Conservation (phyloP, 2,329 filamentous ascomycete genomes). For the Colletotrichum zoysiae region DNA sequence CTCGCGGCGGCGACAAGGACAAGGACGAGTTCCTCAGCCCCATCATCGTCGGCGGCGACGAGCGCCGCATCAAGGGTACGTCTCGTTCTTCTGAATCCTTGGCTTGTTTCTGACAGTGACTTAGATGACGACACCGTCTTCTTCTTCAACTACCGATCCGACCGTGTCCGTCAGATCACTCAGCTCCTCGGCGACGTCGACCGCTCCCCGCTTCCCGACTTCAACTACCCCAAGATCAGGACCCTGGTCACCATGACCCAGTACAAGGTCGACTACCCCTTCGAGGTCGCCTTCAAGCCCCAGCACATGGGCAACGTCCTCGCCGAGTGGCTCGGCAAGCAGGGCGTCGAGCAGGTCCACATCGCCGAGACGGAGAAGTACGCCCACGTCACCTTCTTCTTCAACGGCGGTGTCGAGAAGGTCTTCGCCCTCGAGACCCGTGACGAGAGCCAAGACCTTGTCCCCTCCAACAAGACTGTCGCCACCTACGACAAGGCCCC, state of each 20-base stretch:
- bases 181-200: slow-evolving; percentile 94
- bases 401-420: slow-evolving; percentile 99
- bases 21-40: slow-evolving; percentile 99
- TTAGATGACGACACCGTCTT: slow-evolving; percentile 92
- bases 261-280: slow-evolving; percentile 96
- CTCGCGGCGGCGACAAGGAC: slow-evolving; percentile 75
- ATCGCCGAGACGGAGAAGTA: slow-evolving; percentile 99
- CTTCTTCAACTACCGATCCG: slow-evolving; percentile 99
- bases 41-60: slow-evolving; percentile 91
- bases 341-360: slow-evolving; percentile 92
- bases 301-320: slow-evolving; percentile 99
- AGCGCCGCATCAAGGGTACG: slow-evolving; percentile 85
- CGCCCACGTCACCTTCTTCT: slow-evolving; percentile 99
- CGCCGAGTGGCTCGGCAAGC: slow-evolving; percentile 93
- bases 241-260: slow-evolving; percentile 94
- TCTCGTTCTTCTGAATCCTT: neutral
- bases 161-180: slow-evolving; percentile 95
- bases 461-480: slow-evolving; percentile 90
- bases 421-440: slow-evolving; percentile 92
- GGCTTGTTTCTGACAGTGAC: slow-evolving; percentile 35
- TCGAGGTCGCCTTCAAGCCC: slow-evolving; percentile 91
- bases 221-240: slow-evolving; percentile 91
- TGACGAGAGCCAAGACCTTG: slow-evolving; percentile 82
- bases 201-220: slow-evolving; percentile 89
- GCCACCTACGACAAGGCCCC: slow-evolving; percentile 95